phyloP scores from a whole-genome alignment of 2,329 filamentous ascomycete genomes.

The Fusarium gaditjirri region DNA sequence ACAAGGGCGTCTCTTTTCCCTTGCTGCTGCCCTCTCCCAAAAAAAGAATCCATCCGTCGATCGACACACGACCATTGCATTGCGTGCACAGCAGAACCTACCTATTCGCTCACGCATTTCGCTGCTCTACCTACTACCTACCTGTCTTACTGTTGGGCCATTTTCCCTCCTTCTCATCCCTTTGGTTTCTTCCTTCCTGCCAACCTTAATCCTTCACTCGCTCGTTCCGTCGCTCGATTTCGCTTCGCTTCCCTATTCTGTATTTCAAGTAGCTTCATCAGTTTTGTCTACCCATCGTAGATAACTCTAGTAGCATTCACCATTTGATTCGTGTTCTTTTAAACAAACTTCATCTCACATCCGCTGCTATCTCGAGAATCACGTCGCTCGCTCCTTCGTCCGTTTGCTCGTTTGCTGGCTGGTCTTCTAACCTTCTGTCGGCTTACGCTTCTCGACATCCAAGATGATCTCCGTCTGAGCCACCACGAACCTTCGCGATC shows the following conservation, averaged over 20 bases:
- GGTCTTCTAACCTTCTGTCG: conserved; percentile 19
- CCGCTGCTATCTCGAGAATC: conserved; percentile 20
- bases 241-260: conserved; percentile 27
- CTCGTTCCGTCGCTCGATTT: conserved; percentile 22
- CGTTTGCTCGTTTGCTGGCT: conserved; percentile 21
- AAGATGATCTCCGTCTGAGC: conserved; percentile 41
- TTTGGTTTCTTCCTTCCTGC: conserved; percentile 1
- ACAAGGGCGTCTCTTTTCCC: conserved; percentile 9
- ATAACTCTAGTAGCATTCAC: conserved; percentile 20
- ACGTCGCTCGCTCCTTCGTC: conserved; percentile 37
- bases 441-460: conserved; percentile 30
- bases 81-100: conserved; percentile 9
- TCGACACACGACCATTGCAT: conserved; percentile 33
- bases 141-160: conserved; percentile 18
- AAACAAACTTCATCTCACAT: conserved; percentile 11
- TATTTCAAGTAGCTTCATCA: conserved; percentile 27
- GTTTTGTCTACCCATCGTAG: conserved; percentile 9
- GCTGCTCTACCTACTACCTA: conserved; percentile 5
- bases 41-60: conserved; percentile 30
- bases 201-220: conserved; percentile 14
- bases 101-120: conserved; percentile 30
- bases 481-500: conserved; percentile 25
- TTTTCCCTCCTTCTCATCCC: not conserved
- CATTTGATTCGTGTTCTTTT: conserved; percentile 19
- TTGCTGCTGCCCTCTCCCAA: conserved; percentile 3